Conservation (phyloP, 1,139 yeast genomes). For the Geotrichum candidum region DNA sequence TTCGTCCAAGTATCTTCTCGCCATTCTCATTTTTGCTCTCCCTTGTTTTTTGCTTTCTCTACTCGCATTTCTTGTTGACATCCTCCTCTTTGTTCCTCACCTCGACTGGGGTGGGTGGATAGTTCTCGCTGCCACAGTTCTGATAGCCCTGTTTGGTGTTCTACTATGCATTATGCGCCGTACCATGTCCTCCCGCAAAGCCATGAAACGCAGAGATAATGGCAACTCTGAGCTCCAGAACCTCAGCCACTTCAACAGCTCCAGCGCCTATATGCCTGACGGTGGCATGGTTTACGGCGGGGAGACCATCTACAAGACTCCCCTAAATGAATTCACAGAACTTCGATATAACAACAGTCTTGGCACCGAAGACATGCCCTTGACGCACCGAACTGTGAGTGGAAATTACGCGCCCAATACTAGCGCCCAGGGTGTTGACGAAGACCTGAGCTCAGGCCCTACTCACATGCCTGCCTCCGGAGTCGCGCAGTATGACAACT, state of each 20-base stretch:
- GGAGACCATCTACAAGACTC: conserved; percentile 2
- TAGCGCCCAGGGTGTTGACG: conserved; percentile 1
- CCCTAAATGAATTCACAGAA: conserved; percentile 21
- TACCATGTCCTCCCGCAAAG: conserved; percentile 44
- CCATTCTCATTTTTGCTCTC: conserved; percentile 40
- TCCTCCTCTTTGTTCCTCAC: conserved; percentile 48
- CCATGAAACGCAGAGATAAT: conserved; percentile 30
- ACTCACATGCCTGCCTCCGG: conserved; percentile 5
- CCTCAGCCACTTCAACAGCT: conserved; percentile 16
- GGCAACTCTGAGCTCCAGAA: conserved; percentile 26
- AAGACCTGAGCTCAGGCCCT: background rate
- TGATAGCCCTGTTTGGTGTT: conserved; percentile 40
- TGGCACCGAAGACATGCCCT: conserved; percentile 20
- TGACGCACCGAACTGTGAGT: conserved; percentile 12
- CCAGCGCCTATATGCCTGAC: conserved; percentile 14
- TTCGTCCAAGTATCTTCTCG: conserved; percentile 36
- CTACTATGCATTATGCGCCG: conserved; percentile 48
- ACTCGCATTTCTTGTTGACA: conserved; percentile 50
- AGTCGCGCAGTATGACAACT: conserved; percentile 8
- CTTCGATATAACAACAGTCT: conserved; percentile 21
- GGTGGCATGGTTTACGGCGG: conserved; percentile 11
- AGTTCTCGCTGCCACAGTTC: conserved; percentile 41
- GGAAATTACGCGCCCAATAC: conserved; percentile 8
- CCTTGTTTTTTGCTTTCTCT: conserved; percentile 46
- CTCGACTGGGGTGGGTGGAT: conserved; percentile 54